Base-by-base conservation (phyloP, 257 asterid species). In the Leptodermis oblonga region DNA sequence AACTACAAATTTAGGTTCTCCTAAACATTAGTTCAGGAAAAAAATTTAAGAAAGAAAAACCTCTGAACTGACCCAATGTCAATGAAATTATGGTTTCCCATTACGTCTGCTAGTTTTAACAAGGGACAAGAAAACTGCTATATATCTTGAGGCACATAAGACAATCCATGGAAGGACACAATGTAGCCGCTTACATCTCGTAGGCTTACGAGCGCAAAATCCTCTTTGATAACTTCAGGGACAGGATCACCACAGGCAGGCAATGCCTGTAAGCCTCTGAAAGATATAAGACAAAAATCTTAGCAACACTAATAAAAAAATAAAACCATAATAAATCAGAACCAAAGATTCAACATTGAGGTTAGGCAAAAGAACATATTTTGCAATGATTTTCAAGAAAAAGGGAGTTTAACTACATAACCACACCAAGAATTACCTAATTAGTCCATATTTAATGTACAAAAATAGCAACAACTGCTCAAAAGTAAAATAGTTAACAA, bases 231-330 rank as follows among this genome's bases (percentile, higher is more conserved):
- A 73, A 74, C 83, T 79, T 85, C 76, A 65, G 98, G 98, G 64
- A 93, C 86, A 78, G 96, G 98, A 85, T 93, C 98, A 58, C 76
- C 82, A 83, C 77, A 76, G 80, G 69, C 70, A 7, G 96, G 90
- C 79, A 93, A 76, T 75, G 78, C 75, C 86, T 86, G 86, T 70
- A 93, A 69, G 22, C 89, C 87, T 81, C 98, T 93, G 86, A 70
- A 78, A 80, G 18, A 76, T 60, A 69, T 61, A 48, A 69, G 74
- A 76, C 14, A 28, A 15, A 62, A 36, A 54, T 3, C n/a, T 33
- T 54, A 37, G 25, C 18, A 28, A 52, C 58, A 41, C 26, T 6
- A 56, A 22, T 2, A 67, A 42, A 65, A 8, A 20, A 36, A 62
- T 62, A 26, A 52, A n/a, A 34, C 14, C 65, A 55, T 53, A 56